Evolutionary conservation across 1,139 yeast species (phyloP), one percentile per base, ranked within the genome.

Genomic region (Blastobotrys capitulatus): DNA sequence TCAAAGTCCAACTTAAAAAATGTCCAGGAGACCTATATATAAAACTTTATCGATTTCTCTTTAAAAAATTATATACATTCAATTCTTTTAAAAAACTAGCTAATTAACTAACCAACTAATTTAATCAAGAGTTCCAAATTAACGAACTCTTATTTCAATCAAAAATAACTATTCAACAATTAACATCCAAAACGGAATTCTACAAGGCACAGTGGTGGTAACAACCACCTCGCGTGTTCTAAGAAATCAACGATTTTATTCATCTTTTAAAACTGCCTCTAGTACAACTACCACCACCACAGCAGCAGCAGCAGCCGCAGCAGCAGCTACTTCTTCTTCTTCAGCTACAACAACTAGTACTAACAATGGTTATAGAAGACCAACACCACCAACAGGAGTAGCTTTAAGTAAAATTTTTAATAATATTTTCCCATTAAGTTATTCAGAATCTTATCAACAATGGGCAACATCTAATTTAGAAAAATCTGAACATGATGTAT

Each of bases 401-500:
- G 64, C 66, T 3, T 51, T 64, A 16, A 51, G 65, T 9, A 60
- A 59, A 52, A 49, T 65, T 32, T 50, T 65, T 31, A 52, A 64
- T 29, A 58, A 60, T 42, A 54, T 59, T 19, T 68, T 69, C 47
- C 73, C 74, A 18, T 57, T 70, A 38, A 47, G 72, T 1, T 69
- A 68, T 50, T 46, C 59, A n/a, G 75, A 73, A 26, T 72, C 81
- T 1, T 66, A 71, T 50, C 59, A 61, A 44, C 76, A 77, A 50
- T 78, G 81, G 78, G 7, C 20, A 9, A 36, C 48, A 8, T 64
- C 68, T 55, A 58, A 62, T 2, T 58, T 76, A n/a, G 61, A 58
- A 2, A 56, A 61, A 19, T 71, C 78, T 15, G 82, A 79, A 56
- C 57, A 63, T 4, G 65, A 59, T n/a, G 69, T 79, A 3, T 56